phyloP scores from a whole-genome alignment of 495 filamentous ascomycete species.

The Talaromyces proteolyticus region DNA sequence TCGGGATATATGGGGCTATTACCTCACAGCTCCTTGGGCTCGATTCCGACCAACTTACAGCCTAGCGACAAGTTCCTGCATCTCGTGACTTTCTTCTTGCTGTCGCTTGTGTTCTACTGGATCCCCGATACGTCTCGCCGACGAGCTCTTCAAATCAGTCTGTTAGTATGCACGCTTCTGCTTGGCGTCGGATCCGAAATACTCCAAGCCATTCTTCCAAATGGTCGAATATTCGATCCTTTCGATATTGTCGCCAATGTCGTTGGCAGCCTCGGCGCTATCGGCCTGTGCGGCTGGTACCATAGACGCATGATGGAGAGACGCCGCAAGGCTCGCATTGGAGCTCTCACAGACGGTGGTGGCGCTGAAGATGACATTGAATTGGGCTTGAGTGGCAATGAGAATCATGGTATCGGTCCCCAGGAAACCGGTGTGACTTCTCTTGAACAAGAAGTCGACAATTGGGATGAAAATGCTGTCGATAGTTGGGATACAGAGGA shows the following conservation, averaged over 20 bases:
- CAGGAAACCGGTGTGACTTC: conserved; percentile 49
- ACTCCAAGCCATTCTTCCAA: conserved; percentile 75
- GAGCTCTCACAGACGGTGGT: conserved; percentile 53
- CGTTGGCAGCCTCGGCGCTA: conserved; percentile 63
- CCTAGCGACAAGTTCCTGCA: conserved; percentile 90
- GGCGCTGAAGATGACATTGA: conserved; percentile 46
- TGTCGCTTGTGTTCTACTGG: conserved; percentile 94
- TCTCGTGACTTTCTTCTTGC: conserved; percentile 78
- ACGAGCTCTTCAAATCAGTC: conserved; percentile 74
- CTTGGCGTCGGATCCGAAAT: conserved; percentile 83
- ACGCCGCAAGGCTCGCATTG: conserved; percentile 67
- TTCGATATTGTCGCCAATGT: conserved; percentile 86
- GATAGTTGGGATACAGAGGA: conserved; percentile 71
- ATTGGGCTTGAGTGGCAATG: conserved; percentile 46
- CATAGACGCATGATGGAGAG: conserved; percentile 93
- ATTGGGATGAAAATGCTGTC: conserved; percentile 77
- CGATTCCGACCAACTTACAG: conserved; percentile 60
- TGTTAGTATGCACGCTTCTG: conserved; percentile 68
- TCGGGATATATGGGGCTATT: conserved; percentile 75
- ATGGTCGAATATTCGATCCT: conserved; percentile 74
- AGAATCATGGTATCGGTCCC: conserved; percentile 50
- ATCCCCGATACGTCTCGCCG: conserved; percentile 84
- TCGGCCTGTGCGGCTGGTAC: conserved; percentile 80
- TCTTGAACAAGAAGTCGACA: conserved; percentile 70
- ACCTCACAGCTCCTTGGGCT: conserved; percentile 49